phyloP scores from a whole-genome alignment of 441 rosid species.

The Aquilaria agallochum region DNA sequence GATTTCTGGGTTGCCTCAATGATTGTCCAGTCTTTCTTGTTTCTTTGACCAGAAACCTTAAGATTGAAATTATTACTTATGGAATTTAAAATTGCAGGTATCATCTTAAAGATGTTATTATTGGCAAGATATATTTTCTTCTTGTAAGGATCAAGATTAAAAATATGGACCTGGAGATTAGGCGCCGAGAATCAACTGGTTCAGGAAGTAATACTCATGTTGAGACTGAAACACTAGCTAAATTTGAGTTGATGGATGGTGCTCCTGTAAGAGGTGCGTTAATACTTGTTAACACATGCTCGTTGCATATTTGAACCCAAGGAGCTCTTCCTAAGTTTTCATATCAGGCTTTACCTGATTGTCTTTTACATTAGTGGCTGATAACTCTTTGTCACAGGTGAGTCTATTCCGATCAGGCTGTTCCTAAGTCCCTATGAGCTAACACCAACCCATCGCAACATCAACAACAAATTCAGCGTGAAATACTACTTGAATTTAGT shows the following conservation, averaged over 20 bases:
- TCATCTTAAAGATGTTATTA: conserved; percentile 90
- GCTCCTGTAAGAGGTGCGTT: conserved; percentile 95
- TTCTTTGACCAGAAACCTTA: too few species aligned
- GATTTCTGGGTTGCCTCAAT: too few species aligned
- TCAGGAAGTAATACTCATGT: conserved; percentile 94
- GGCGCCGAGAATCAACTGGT: conserved; percentile 97
- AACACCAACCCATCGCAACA: conserved; percentile 90
- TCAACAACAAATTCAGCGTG: conserved; percentile 95
- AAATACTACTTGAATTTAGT: conserved; percentile 93
- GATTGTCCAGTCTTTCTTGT: too few species aligned
- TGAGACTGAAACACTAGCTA: conserved; percentile 96
- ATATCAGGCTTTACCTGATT: neutral
- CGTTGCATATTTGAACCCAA: neutral
- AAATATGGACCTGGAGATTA: conserved; percentile 97
- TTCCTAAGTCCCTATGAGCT: conserved; percentile 92
- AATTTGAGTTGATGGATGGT: conserved; percentile 98
- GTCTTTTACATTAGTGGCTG: neutral
- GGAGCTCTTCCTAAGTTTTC: neutral
- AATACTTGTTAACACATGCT: neutral
- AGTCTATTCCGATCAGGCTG: conserved; percentile 90
- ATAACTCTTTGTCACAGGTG: conserved; percentile 42
- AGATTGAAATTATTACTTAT: conserved; percentile 10
- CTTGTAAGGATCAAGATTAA: conserved; percentile 94
- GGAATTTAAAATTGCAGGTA: conserved; percentile 49
- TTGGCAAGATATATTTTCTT: conserved; percentile 93